A percentile compares a stretch with the other conserved stretches of the same genome.
Evolutionary conservation across 495 filamentous ascomycete genomes (phyloP).

Genomic region (Hypoxylon perforatum): DNA sequence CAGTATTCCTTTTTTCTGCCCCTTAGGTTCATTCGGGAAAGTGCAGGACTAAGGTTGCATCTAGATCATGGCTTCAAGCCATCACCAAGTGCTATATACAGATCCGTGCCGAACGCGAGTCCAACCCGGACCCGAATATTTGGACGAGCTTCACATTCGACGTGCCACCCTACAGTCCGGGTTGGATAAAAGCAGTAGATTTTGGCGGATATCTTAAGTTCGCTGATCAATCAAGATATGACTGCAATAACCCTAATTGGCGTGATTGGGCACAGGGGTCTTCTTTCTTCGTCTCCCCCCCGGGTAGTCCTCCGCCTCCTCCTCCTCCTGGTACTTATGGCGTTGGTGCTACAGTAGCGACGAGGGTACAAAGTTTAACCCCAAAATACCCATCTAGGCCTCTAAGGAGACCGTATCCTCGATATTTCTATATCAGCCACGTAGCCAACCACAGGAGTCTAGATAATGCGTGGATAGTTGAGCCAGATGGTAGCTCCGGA

Average conservation of each 20-base stretch:
- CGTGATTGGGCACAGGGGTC: background rate
- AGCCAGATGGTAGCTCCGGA: background rate
- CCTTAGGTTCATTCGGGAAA: no score
- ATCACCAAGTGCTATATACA: background rate
- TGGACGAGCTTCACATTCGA: conserved; percentile 10
- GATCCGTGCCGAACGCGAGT: background rate
- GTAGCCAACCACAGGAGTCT: conserved; percentile 16
- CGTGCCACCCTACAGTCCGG: conserved; percentile 9
- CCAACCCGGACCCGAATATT: background rate
- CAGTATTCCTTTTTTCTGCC: background rate
- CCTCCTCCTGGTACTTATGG: background rate
- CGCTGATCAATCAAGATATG: no score
- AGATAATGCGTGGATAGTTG: conserved; percentile 18
- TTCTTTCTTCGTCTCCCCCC: background rate
- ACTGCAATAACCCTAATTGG: background rate
- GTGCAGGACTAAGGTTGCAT: background rate
- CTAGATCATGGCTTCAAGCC: conserved; percentile 10
- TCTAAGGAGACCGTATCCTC: background rate
- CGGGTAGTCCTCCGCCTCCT: background rate
- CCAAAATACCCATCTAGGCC: background rate
- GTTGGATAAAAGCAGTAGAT: background rate
- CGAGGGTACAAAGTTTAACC: background rate
- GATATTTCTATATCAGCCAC: conserved; percentile 5
- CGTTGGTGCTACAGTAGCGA: no score
- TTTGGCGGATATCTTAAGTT: no score